Evolutionary conservation across 345 rosid species (phyloP), one percentile per base, ranked within the genome.

Genomic region (Hypericum perforatum): DNA sequence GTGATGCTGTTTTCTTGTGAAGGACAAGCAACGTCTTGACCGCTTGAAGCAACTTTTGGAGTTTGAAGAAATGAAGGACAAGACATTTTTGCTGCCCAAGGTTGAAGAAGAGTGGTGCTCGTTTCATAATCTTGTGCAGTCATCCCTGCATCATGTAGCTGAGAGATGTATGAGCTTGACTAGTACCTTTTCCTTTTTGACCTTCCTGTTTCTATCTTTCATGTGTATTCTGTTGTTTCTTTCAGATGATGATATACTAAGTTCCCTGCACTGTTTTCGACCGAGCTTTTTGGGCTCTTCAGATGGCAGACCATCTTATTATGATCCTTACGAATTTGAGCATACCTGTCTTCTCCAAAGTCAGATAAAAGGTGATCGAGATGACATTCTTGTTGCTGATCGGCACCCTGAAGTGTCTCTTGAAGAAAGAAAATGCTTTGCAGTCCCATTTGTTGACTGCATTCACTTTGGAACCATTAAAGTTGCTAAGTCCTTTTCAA

Each of bases 31-130:
- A 46, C 86, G 89, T 14, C 62, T 84, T 58, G 81, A 77, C 59
- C 78, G 71, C 72, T 72, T 90, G 70, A 79, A 79, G 69, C 72
- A 61, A 45, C 53, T 77, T 61, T 59, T 68, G 45, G 57, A 61
- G 48, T 44, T 58, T 41, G 81, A 70, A 45, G 78, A 69, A 52
- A 59, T 41, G 57, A 74, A 66, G 50, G 75, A 65, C 64, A 51
- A 66, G 47, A 54, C 67, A 56, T 52, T 61, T 59, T 32, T 67
- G 58, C 54, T 64, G 41, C 77, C 77, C 41, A 71, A 66, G 72
- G 67, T 79, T 62, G 98, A 91, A 77, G 82, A 84, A 77, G 86
- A 80, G 56, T 91, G 98, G 96, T 91, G 98, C 73, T 71, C 66
- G 55, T 69, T 77, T 68, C 98, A 91, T 75, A 63, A 82, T 71